phyloP scores from a whole-genome alignment of 345 rosid species.

The Cardamine chenopodiifolia region DNA sequence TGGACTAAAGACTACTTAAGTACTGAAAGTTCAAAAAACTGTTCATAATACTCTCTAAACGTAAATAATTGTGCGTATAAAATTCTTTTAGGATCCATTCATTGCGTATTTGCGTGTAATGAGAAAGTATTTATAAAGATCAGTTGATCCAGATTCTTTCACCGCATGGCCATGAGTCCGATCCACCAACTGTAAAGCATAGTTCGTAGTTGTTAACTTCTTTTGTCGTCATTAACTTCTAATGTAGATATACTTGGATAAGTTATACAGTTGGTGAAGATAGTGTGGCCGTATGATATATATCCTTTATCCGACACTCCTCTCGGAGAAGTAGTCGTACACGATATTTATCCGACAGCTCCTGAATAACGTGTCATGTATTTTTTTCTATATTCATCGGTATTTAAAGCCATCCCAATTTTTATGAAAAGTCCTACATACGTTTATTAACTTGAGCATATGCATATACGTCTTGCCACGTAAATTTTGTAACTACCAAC shows the following conservation, averaged over 20 bases:
- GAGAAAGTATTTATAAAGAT: background rate
- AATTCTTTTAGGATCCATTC: background rate
- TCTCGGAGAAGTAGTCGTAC: background rate
- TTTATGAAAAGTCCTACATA: background rate
- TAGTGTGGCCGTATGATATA: background rate
- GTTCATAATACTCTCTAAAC: background rate
- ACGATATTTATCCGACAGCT: background rate
- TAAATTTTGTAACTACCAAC: constrained; percentile 1
- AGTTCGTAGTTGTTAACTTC: background rate
- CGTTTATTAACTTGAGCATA: background rate
- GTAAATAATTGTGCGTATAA: background rate
- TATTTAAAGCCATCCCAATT: background rate
- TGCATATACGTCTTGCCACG: background rate
- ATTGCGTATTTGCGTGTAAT: background rate
- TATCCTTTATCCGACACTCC: no score
- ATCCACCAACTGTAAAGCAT: background rate
- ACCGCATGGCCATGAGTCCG: background rate
- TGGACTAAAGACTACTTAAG: background rate
- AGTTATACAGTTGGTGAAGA: background rate
- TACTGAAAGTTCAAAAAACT: background rate
- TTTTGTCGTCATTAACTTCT: background rate
- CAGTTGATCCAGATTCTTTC: background rate
- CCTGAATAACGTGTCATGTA: background rate
- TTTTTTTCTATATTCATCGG: background rate
- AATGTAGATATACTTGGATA: background rate